These are phyloP conservation scores for Solanum lignicaule DNA, from an alignment of 257 asterid species.

Conservation along the genomic window DNA sequence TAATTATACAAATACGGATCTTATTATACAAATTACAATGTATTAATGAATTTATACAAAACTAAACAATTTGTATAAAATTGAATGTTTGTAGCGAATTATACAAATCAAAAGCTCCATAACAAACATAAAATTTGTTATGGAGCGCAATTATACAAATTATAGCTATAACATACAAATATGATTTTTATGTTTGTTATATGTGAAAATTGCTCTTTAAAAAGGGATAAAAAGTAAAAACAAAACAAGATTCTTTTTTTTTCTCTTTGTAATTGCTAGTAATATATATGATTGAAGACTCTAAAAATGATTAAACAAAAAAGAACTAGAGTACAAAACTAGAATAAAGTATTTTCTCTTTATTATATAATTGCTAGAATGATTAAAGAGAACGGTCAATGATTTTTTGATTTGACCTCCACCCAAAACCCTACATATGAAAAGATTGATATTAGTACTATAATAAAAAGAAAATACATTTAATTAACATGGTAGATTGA, in stretches of 20 bases:
- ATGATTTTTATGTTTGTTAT: no score
- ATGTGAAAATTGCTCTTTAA: no score
- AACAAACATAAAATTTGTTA: no score
- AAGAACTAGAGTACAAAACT: neutral
- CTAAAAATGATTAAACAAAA: neutral
- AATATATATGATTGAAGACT: neutral
- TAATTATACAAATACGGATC: no score
- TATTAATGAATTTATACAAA: no score
- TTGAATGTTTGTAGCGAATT: no score
- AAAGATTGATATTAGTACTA: neutral
- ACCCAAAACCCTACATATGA: neutral
- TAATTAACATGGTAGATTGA: neutral
- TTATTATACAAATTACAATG: no score
- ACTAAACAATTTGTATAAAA: no score
- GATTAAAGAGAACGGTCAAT: neutral
- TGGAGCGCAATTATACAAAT: no score
- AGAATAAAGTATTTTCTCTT: neutral
- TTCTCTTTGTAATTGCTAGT: neutral
- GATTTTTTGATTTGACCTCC: neutral
- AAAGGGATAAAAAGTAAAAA: neutral
- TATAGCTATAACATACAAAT: no score
- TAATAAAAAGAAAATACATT: neutral
- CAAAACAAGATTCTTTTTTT: neutral
- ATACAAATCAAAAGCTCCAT: no score
- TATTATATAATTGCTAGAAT: neutral